A percentile compares a stretch with the other conserved stretches of the same genome.
Evolutionary conservation across 1,284 basidiomycete genomes (phyloP).

Genomic region (Cryptococcus sp.): DNA sequence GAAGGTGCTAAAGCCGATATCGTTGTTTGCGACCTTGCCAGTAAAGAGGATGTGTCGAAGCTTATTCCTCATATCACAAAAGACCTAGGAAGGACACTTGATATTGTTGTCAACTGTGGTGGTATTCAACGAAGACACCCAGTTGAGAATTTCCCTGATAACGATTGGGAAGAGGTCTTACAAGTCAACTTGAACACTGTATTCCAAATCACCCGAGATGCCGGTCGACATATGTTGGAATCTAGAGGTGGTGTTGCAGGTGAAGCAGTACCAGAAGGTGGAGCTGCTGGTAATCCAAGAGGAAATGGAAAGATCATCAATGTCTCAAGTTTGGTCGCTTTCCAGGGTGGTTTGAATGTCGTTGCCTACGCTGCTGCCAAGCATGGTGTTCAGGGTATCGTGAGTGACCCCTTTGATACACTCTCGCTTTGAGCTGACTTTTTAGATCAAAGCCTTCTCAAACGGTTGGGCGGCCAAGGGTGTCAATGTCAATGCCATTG

Average conservation of each 20-base stretch:
- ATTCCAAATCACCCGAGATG: slow-evolving; percentile 49
- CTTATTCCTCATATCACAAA: slow-evolving; percentile 54
- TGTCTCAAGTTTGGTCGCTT: slow-evolving; percentile 47
- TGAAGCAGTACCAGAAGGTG: slow-evolving; percentile 26
- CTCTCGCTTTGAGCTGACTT: not conserved
- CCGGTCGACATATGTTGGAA: slow-evolving; percentile 48
- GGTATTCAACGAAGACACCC: slow-evolving; percentile 86
- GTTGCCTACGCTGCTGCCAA: slow-evolving; percentile 86
- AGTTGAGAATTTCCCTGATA: slow-evolving; percentile 73
- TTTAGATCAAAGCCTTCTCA: slow-evolving; percentile 47
- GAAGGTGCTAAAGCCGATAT: slow-evolving; percentile 50
- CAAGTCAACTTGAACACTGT: slow-evolving; percentile 51
- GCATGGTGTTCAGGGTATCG: slow-evolving; percentile 78
- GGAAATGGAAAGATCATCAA: slow-evolving; percentile 51
- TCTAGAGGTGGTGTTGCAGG: slow-evolving; percentile 44
- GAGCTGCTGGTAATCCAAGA: slow-evolving; percentile 21
- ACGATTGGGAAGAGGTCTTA: slow-evolving; percentile 81
- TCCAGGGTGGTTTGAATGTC: slow-evolving; percentile 63
- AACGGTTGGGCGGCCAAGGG: slow-evolving; percentile 74
- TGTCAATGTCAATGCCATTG: slow-evolving; percentile 82
- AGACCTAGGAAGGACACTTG: slow-evolving; percentile 54
- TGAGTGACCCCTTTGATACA: slow-evolving; percentile 15
- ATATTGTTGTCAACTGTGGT: slow-evolving; percentile 89
- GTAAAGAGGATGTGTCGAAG: slow-evolving; percentile 62
- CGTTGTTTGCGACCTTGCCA: slow-evolving; percentile 70